Conservation (phyloP, 306 rosid genomes). For the Prunus mira region DNA sequence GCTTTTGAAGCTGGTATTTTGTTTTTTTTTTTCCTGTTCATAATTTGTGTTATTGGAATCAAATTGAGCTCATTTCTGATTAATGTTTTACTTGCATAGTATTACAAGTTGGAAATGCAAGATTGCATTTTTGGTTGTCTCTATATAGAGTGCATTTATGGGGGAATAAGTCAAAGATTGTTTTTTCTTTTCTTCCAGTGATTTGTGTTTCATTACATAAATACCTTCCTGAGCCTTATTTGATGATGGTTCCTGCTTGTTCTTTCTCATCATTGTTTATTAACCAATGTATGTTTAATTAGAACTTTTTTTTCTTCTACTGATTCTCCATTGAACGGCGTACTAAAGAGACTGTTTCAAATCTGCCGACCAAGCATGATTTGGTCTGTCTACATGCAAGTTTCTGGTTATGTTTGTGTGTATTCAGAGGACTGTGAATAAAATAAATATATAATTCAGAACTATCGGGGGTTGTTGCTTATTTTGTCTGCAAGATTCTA, state of each 20-base stretch:
- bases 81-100: neutral
- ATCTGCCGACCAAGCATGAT: neutral
- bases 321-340: neutral
- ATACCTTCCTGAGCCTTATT: neutral
- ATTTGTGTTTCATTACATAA: too few species aligned
- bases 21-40: neutral
- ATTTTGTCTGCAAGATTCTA: neutral
- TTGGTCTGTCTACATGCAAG: neutral
- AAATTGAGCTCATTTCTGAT: neutral
- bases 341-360: neutral
- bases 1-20: neutral
- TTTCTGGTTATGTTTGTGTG: neutral
- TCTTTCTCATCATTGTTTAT: too few species aligned
- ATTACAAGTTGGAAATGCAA: neutral
- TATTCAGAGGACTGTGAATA: neutral
- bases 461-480: neutral
- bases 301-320: too few species aligned
- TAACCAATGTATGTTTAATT: too few species aligned
- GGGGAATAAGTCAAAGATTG: neutral
- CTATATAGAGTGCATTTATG: neutral
- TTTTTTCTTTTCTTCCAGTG: too few species aligned
- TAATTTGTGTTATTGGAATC: neutral
- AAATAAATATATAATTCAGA: neutral
- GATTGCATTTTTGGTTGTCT: neutral
- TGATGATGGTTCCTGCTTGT: neutral